Evolutionary conservation across 2,329 filamentous ascomycete species (phyloP).

Genomic region (Aureobasidium musti): DNA sequence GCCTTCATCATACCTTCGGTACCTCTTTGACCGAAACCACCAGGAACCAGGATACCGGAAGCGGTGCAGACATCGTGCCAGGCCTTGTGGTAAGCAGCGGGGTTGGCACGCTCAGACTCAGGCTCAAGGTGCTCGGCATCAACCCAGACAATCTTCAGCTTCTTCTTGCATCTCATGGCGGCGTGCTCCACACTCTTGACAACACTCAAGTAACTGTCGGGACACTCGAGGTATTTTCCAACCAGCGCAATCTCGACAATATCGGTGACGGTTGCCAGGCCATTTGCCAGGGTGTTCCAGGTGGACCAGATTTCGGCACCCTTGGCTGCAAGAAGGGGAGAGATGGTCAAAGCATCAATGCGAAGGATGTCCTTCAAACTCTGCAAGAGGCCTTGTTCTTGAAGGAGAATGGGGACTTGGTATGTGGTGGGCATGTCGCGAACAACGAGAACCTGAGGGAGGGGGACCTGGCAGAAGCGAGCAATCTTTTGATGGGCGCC

Average conservation of each 20-base stretch:
- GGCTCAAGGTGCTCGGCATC: constrained; percentile 83
- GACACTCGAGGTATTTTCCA: constrained; percentile 84
- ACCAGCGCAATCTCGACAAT: constrained; percentile 81
- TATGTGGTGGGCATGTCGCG: constrained; percentile 89
- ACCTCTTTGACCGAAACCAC: constrained; percentile 78
- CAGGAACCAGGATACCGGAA: constrained; percentile 65
- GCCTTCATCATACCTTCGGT: constrained; percentile 88
- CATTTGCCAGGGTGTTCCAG: constrained; percentile 72
- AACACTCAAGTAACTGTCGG: constrained; percentile 83
- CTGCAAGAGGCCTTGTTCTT: constrained; percentile 73
- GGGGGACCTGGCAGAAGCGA: constrained; percentile 81
- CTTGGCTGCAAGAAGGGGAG: constrained; percentile 58
- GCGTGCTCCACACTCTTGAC: constrained; percentile 88
- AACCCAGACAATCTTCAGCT: constrained; percentile 79
- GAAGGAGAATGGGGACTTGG: constrained; percentile 89
- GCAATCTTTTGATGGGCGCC: constrained; percentile 84
- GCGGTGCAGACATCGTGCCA: constrained; percentile 33
- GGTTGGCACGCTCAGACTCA: constrained; percentile 60
- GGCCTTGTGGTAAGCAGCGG: constrained; percentile 71
- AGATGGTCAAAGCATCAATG: constrained; percentile 56
- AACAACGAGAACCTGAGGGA: constrained; percentile 81
- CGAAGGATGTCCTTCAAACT: constrained; percentile 67
- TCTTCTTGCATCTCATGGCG: constrained; percentile 79
- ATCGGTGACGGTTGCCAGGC: constrained; percentile 66
- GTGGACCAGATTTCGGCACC: constrained; percentile 72